Base-by-base conservation (phyloP, 306 rosid species). In the Prunus salicina region DNA sequence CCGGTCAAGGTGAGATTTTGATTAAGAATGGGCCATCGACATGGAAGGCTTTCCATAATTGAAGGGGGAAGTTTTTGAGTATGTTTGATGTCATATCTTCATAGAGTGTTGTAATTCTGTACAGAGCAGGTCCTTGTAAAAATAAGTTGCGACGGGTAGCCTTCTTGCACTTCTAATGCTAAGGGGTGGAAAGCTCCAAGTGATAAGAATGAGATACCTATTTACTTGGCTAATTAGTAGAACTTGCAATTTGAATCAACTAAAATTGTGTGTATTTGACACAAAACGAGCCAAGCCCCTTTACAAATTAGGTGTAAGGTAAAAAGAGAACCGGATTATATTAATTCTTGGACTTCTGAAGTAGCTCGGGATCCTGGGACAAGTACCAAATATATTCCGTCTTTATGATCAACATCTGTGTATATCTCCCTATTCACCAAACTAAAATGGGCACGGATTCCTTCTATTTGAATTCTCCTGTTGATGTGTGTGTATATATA, bases 1-100 rank as follows among this genome's bases (percentile, higher is more conserved):
- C 55, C 22, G 76, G 60, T 57, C 15, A 38, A 56, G 67, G 41
- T 72, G 67, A 47, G 16, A 41, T 72, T 41, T 72, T 72, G 67
- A 38, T 57, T 22, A 38, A 56, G 15, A 20, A 55, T 72, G 38
- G 10, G 34, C 18, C 24, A 24, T 58, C 53, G 22, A 56, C 8
- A 53, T 56, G 57, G 9, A 57, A 41, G 11, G 63, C 24, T 57
- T 57, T 72, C 66, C 76, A 56, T 24, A 63, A 22, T 72, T 72
- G 53, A 22, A 20, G 15, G 46, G 62, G 38, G 47, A 19, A 7
- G 24, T 56, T 20, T 56, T 20, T 56, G 4, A 56, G 62, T 3
- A 56, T 19, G 13, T 56, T 20, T 56, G 28, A 18, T 28, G 58
- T 18, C 58, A 5, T 52, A 2, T 4, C 22, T 56, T 8, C 25